These are phyloP conservation scores for Hygrophila difformis DNA, from an alignment of 257 asterid species.

Conservation along the genomic window DNA sequence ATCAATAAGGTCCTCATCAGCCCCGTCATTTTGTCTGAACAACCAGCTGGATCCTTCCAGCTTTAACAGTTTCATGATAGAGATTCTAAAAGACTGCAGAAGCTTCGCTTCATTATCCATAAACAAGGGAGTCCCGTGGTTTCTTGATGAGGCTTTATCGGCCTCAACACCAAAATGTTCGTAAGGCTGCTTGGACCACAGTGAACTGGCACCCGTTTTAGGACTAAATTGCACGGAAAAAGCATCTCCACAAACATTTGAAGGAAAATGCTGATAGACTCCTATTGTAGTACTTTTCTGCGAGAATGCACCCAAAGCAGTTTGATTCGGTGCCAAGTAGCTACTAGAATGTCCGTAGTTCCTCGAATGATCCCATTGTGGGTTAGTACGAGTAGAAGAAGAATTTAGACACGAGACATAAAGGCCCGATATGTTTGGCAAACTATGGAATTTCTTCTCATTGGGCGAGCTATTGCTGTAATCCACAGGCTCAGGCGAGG, in stretches of 20 bases:
- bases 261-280: slow-evolving; percentile 35
- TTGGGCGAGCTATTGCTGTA: slow-evolving; percentile 25
- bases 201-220: slow-evolving; percentile 43
- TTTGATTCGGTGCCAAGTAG: slow-evolving; percentile 33
- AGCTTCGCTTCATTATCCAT: slow-evolving; percentile 64
- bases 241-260: slow-evolving; percentile 54
- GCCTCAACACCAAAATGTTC: slow-evolving; percentile 95
- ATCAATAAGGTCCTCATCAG: slow-evolving; percentile 88
- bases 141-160: slow-evolving; percentile 37
- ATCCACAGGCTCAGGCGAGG: slow-evolving; percentile 43
- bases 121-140: slow-evolving; percentile 38
- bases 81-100: slow-evolving; percentile 79
- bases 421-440: slow-evolving; percentile 88
- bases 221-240: slow-evolving; percentile 41
- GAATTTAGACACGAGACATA: slow-evolving; percentile 47
- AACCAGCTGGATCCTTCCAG: slow-evolving; percentile 91
- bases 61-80: slow-evolving; percentile 66
- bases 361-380: slow-evolving; percentile 33
- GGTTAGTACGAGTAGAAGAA: slow-evolving; percentile 25
- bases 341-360: slow-evolving; percentile 37
- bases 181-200: slow-evolving; percentile 84
- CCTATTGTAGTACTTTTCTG: slow-evolving; percentile 48
- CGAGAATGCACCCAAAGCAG: slow-evolving; percentile 25
- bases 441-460: slow-evolving; percentile 70
- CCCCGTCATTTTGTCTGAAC: slow-evolving; percentile 86